Evolutionary conservation across 2,329 filamentous ascomycete genomes (phyloP).

Genomic region (Zasmidium citrigriseum): DNA sequence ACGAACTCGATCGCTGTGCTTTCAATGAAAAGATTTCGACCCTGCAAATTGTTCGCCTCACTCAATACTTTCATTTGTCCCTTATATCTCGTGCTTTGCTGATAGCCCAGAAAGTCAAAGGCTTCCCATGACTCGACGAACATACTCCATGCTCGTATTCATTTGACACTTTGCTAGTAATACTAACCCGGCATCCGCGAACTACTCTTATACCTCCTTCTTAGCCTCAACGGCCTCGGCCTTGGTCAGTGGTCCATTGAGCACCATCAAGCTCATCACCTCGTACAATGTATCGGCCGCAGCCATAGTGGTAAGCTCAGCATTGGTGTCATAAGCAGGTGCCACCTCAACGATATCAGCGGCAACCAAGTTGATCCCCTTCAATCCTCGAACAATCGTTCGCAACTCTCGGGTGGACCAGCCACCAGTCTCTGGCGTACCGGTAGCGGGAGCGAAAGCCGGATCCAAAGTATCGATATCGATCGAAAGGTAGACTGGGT

Average conservation of each 20-base stretch:
- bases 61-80: too few relatives aligned
- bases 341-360: conserved; percentile 75
- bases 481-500: conserved; percentile 78
- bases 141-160: too few relatives aligned
- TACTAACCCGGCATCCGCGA: too few relatives aligned
- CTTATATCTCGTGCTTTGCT: too few relatives aligned
- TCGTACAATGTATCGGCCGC: conserved; percentile 73
- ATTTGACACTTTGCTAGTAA: too few relatives aligned
- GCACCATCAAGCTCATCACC: conserved; percentile 80
- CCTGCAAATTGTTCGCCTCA: too few relatives aligned
- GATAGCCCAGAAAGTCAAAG: too few relatives aligned
- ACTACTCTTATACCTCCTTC: conserved; percentile 19
- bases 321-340: conserved; percentile 72
- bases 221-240: conserved; percentile 28
- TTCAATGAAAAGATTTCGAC: too few relatives aligned
- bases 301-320: conserved; percentile 73
- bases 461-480: conserved; percentile 90
- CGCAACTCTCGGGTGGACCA: conserved; percentile 74
- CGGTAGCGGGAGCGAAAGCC: conserved; percentile 74
- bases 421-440: conserved; percentile 74
- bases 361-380: conserved; percentile 68
- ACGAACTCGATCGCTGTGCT: too few relatives aligned
- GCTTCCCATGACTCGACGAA: too few relatives aligned
- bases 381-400: conserved; percentile 69
- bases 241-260: conserved; percentile 68